These are phyloP conservation scores for Malus hybrid DNA, from an alignment of 331 rosid genomes.

Conservation along the genomic window DNA sequence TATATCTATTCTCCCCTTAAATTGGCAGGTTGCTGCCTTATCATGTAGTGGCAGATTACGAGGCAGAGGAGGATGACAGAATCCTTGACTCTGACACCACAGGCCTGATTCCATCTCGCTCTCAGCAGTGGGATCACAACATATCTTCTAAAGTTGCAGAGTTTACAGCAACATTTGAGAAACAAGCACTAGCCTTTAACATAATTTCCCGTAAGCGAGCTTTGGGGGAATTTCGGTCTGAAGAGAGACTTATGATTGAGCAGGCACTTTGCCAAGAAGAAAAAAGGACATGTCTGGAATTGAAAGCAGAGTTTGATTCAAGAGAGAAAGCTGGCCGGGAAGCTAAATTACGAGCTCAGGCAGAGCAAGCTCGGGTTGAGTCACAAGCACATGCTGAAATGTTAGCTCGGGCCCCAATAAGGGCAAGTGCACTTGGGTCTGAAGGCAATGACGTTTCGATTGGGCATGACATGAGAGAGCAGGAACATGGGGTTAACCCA, in stretches of 20 bases:
- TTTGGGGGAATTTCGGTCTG: constrained; percentile 86
- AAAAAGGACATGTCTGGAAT: constrained; percentile 59
- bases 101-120: constrained; percentile 83
- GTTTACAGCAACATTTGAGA: constrained; percentile 88
- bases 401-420: constrained; percentile 70
- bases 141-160: constrained; percentile 85
- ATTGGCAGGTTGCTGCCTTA: constrained; percentile 73
- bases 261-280: constrained; percentile 93
- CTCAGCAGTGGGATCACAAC: constrained; percentile 97
- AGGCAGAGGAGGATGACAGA: constrained; percentile 97
- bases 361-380: constrained; percentile 71
- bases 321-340: constrained; percentile 91
- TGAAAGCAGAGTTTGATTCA: constrained; percentile 67
- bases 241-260: constrained; percentile 93
- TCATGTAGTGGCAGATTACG: constrained; percentile 98
- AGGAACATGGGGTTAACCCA: constrained; percentile 56
- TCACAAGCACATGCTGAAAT: constrained; percentile 75
- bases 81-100: constrained; percentile 94
- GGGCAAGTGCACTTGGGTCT: constrained; percentile 66
- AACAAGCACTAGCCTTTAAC: constrained; percentile 91
- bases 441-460: constrained; percentile 54
- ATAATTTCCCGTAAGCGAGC: constrained; percentile 74
- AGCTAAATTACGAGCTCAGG: constrained; percentile 70
- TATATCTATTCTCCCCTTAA: not conserved
- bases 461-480: constrained; percentile 64